Evolutionary conservation across 2,329 filamentous ascomycete genomes (phyloP).

Genomic region (Aspergillus ochraceoroseus): DNA sequence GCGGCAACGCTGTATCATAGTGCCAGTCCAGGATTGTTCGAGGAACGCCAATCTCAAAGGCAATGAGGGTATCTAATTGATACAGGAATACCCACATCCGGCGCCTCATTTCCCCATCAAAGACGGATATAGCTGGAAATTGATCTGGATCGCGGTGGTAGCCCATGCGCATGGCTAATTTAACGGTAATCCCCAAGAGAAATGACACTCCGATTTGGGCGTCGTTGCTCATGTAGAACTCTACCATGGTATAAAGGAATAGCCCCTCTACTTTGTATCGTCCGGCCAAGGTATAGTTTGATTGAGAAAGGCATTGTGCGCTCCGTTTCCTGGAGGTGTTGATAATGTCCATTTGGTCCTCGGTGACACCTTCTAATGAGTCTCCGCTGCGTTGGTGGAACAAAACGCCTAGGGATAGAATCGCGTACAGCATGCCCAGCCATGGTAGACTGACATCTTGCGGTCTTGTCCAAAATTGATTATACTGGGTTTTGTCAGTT

Average conservation of each 20-base stretch:
- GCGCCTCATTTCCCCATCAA: constrained; percentile 53
- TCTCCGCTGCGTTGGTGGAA: constrained; percentile 26
- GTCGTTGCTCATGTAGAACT: constrained; percentile 32
- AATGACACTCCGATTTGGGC: constrained; percentile 52
- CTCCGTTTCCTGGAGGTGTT: constrained; percentile 48
- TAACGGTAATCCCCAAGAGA: constrained; percentile 52
- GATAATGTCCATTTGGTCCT: constrained; percentile 24
- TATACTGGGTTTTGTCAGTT: constrained; percentile 24
- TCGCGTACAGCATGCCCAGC: constrained; percentile 31
- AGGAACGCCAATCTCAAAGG: constrained; percentile 62
- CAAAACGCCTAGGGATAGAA: constrained; percentile 28
- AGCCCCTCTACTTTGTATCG: constrained; percentile 33
- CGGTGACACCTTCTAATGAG: constrained; percentile 20
- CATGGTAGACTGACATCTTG: constrained; percentile 28
- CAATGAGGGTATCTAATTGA: constrained; percentile 58
- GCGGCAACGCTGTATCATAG: constrained; percentile 55
- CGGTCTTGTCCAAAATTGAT: constrained; percentile 31
- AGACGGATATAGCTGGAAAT: constrained; percentile 51
- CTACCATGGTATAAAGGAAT: constrained; percentile 28
- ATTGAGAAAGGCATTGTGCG: constrained; percentile 32
- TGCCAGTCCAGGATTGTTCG: constrained; percentile 57
- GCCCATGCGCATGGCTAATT: constrained; percentile 59
- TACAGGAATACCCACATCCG: constrained; percentile 40
- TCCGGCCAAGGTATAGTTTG: constrained; percentile 33
- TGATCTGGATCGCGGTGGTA: constrained; percentile 56